Conservation (phyloP, 768 basidiomycete species). For the Suillus subluteus region DNA sequence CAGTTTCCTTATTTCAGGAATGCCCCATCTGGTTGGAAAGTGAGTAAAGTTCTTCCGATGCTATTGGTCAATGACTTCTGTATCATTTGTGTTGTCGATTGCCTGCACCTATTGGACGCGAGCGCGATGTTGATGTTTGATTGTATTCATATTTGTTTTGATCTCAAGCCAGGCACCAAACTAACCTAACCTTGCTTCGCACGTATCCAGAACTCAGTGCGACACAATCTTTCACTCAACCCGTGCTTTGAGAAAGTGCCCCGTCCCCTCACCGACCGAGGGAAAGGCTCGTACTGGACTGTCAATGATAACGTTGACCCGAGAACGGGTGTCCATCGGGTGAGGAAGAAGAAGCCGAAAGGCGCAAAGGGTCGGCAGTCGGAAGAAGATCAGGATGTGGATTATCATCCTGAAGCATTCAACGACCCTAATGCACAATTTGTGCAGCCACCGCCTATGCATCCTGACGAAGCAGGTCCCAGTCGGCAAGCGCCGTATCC, state of each 20-base stretch:
- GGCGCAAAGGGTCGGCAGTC: slow-evolving; percentile 50
- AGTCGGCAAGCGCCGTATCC: slow-evolving; percentile 63
- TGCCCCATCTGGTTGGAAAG: slow-evolving; percentile 92
- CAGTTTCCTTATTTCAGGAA: slow-evolving; percentile 90
- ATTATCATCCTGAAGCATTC: slow-evolving; percentile 62
- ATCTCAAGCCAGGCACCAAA: slow-evolving; percentile 33
- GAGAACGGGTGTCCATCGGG: slow-evolving; percentile 85
- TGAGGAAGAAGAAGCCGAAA: slow-evolving; percentile 86
- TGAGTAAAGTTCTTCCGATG: slow-evolving; percentile 40
- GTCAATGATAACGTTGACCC: slow-evolving; percentile 91
- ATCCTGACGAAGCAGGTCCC: slow-evolving; percentile 62
- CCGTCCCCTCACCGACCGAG: slow-evolving; percentile 88
- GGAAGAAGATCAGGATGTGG: slow-evolving; percentile 62
- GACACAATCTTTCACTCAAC: slow-evolving; percentile 88
- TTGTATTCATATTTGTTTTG: slow-evolving; percentile 63
- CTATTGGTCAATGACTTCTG: slow-evolving; percentile 4
- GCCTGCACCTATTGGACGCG: slow-evolving; percentile 33
- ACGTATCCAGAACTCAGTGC: slow-evolving; percentile 75
- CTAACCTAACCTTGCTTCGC: slow-evolving; percentile 20
- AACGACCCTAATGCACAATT: slow-evolving; percentile 61
- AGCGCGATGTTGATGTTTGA: slow-evolving; percentile 69
- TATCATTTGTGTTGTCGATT: slow-evolving; percentile 6
- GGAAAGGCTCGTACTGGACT: slow-evolving; percentile 92
- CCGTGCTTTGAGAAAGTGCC: slow-evolving; percentile 92
- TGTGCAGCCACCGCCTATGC: slow-evolving; percentile 54